These are phyloP conservation scores for Adiantum capillusveneris DNA, from an alignment of 75 land plant genomes.

Conservation along the genomic window DNA sequence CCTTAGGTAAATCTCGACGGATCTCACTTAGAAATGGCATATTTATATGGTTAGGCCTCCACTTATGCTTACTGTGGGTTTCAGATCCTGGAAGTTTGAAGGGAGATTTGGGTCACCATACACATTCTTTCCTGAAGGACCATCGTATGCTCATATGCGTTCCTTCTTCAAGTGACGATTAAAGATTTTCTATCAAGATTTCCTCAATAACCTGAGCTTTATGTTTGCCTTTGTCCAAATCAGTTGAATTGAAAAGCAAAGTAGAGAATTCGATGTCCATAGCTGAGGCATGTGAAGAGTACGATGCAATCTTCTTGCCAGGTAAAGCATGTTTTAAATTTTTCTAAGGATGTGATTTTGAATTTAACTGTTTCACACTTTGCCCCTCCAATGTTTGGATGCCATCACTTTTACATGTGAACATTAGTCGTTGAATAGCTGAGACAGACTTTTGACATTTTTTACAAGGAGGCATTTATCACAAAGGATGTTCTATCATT, in stretches of 20 bases:
- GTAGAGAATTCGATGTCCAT: slow-evolving; percentile 23
- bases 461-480: too few relatives aligned
- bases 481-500: too few relatives aligned
- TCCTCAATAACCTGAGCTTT: too few relatives aligned
- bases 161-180: too few relatives aligned
- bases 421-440: too few relatives aligned
- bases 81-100: slow-evolving; percentile 28
- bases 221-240: too few relatives aligned
- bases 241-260: slow-evolving; percentile 17
- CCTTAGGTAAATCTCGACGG: slow-evolving; percentile 19
- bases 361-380: not conserved
- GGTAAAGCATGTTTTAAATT: too few relatives aligned
- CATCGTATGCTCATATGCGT: slow-evolving; percentile 18
- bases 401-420: too few relatives aligned
- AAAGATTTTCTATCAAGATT: too few relatives aligned
- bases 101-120: slow-evolving; percentile 13
- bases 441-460: too few relatives aligned
- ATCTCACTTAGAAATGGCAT: not conserved
- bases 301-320: slow-evolving; percentile 32
- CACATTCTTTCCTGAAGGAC: slow-evolving; percentile 14
- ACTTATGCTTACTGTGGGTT: not conserved
- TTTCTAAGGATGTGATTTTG: too few relatives aligned
- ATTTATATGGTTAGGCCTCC: not conserved
- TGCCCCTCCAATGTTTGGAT: not conserved
- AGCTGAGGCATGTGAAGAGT: slow-evolving; percentile 12